These are phyloP conservation scores for Colletotrichum lentis DNA, from an alignment of 2,329 filamentous ascomycete genomes.

Conservation along the genomic window DNA sequence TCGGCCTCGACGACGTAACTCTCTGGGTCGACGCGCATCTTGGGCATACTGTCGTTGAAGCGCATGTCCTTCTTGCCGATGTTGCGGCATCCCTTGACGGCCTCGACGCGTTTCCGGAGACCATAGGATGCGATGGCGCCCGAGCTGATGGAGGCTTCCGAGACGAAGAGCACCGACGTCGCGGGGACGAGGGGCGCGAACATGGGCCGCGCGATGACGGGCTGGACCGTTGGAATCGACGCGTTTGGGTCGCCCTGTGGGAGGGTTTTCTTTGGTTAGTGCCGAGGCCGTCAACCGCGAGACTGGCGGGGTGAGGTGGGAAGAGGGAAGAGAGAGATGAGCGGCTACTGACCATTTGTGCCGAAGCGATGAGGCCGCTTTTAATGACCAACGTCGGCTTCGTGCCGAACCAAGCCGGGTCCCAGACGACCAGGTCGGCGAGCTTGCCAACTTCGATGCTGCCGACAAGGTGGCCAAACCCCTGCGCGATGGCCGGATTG, in stretches of 20 bases:
- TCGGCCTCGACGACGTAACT: slow-evolving; percentile 88
- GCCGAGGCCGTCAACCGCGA: slow-evolving; percentile 3
- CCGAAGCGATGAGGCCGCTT: slow-evolving; percentile 83
- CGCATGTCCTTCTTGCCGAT: slow-evolving; percentile 90
- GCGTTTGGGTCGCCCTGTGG: slow-evolving; percentile 79
- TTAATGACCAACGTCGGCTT: slow-evolving; percentile 87
- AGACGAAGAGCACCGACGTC: slow-evolving; percentile 85
- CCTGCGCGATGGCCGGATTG: slow-evolving; percentile 91
- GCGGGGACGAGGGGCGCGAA: slow-evolving; percentile 78
- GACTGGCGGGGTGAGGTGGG: neutral
- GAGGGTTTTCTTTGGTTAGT: neutral
- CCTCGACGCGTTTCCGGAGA: slow-evolving; percentile 80
- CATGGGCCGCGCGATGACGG: slow-evolving; percentile 84
- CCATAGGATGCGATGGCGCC: slow-evolving; percentile 76
- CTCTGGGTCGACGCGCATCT: slow-evolving; percentile 92
- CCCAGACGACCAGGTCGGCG: slow-evolving; percentile 89
- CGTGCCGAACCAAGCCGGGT: slow-evolving; percentile 82
- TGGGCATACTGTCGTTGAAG: slow-evolving; percentile 82
- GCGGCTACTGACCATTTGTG: slow-evolving; percentile 74
- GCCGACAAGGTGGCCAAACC: slow-evolving; percentile 86
- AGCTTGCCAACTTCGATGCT: slow-evolving; percentile 89
- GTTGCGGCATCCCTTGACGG: slow-evolving; percentile 77
- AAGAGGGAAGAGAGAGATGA: slow-evolving; percentile 1
- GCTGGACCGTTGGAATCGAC: slow-evolving; percentile 88
- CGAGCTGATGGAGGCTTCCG: slow-evolving; percentile 71